These are phyloP conservation scores for Nigrospora osmanthi DNA, from an alignment of 2,329 filamentous ascomycete species.

Conservation along the genomic window DNA sequence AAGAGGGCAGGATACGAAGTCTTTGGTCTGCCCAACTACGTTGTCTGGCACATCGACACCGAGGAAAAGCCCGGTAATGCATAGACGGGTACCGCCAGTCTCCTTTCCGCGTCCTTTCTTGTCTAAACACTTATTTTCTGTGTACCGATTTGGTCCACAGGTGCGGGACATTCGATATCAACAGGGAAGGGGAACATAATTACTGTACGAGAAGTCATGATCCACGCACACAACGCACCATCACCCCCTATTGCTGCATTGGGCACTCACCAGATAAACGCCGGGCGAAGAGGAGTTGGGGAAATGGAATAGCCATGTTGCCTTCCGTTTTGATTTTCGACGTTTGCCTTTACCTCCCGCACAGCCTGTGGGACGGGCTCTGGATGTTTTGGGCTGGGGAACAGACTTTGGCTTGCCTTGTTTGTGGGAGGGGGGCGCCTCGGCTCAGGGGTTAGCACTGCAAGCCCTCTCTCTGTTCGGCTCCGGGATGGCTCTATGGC, in stretches of 20 bases:
- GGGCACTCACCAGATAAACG: conserved; percentile 11
- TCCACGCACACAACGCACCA: conserved; percentile 12
- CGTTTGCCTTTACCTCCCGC: conserved; percentile 8
- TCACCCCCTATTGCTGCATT: conserved; percentile 8
- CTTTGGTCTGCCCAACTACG: conserved; percentile 88
- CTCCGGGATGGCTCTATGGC: too few relatives aligned
- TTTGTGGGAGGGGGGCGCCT: too few relatives aligned
- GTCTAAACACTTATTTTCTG: conserved; percentile 15
- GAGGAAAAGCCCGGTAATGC: conserved; percentile 84
- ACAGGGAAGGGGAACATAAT: conserved; percentile 19
- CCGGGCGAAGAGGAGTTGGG: conserved; percentile 18
- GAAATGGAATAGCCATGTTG: conserved; percentile 4
- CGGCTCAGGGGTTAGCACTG: too few relatives aligned
- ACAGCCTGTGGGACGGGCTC: too few relatives aligned
- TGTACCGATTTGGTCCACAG: conserved; percentile 13
- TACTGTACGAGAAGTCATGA: conserved; percentile 21
- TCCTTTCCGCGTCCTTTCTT: conserved; percentile 10
- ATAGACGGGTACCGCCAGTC: conserved; percentile 18
- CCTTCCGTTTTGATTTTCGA: conserved; percentile 10
- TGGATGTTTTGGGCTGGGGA: too few relatives aligned
- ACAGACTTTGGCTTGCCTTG: too few relatives aligned
- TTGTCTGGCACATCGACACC: conserved; percentile 98
- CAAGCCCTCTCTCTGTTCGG: too few relatives aligned
- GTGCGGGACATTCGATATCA: conserved; percentile 12
- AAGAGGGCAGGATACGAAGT: conserved; percentile 92